phyloP scores from a whole-genome alignment of 768 basidiomycete genomes.

The Favolaschia claudopus region DNA sequence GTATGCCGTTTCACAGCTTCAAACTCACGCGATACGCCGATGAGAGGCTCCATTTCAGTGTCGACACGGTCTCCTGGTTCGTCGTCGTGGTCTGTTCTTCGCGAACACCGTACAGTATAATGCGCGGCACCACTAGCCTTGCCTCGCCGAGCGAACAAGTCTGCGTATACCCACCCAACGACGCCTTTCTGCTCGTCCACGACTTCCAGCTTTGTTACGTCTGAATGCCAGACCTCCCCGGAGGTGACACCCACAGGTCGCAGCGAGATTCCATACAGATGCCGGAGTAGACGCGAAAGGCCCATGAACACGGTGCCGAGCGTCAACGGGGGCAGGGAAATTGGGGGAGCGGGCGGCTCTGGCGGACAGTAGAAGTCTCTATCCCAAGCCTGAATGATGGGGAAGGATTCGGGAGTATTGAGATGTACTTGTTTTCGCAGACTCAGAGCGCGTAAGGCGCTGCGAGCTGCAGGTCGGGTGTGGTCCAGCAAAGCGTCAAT shows the following conservation, averaged over 20 bases:
- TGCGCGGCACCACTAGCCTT: slow-evolving; percentile 95
- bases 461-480: slow-evolving; percentile 78
- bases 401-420: slow-evolving; percentile 56
- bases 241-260: slow-evolving; percentile 70
- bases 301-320: slow-evolving; percentile 93
- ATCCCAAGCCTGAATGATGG: slow-evolving; percentile 93
- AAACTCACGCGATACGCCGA: slow-evolving; percentile 64
- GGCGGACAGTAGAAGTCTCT: slow-evolving; percentile 91
- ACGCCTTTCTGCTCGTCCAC: slow-evolving; percentile 87
- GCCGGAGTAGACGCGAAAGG: slow-evolving; percentile 86
- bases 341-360: slow-evolving; percentile 76
- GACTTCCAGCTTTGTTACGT: slow-evolving; percentile 92
- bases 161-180: slow-evolving; percentile 95
- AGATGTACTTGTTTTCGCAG: slow-evolving; percentile 81
- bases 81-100: slow-evolving; percentile 93
- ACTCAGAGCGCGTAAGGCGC: slow-evolving; percentile 72
- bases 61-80: slow-evolving; percentile 63
- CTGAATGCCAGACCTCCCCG: slow-evolving; percentile 90
- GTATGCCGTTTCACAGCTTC: slow-evolving; percentile 68
- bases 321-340: slow-evolving; percentile 77
- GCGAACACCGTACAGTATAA: slow-evolving; percentile 95
- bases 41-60: slow-evolving; percentile 46
- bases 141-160: slow-evolving; percentile 84
- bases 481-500: slow-evolving; percentile 81
- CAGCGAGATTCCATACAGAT: slow-evolving; percentile 86